Evolutionary conservation across 2,329 filamentous ascomycete species (phyloP), one percentile per base, ranked within the genome.

Genomic region (Colletotrichum echinochloae): DNA sequence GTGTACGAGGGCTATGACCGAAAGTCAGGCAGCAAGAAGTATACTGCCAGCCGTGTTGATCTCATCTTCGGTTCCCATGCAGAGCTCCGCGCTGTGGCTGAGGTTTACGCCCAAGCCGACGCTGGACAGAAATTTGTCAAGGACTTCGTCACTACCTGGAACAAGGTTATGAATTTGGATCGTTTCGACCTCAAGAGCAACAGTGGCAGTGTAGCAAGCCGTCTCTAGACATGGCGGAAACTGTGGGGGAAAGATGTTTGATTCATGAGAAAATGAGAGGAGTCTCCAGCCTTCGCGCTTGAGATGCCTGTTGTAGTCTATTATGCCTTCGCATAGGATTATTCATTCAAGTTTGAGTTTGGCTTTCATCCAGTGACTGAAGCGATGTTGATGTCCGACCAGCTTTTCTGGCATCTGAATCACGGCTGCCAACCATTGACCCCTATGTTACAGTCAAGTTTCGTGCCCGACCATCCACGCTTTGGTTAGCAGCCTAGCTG

Each of bases 81-180:
- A 33, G 92, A 94, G 84, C 83, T 94, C 57, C 90, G 92, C 57
- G 90, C 92, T 41, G 79, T 93, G 41, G 81, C 91, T 5, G 92
- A 94, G 83, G 86, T 93, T 0, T 94, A 94, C 75, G 92, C 83
- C 46, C 85, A 85, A 73, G 76, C 83, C 0, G 91, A 91, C 75
- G 85, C 83, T 12, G 78, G 86, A 67, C 84, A 88, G 68, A 91
- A 90, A 83, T 92, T 94, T 70, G 87, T 89, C 52, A 88, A 87
- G 79, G 92, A 94, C 83, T 94, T 94, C 76, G 85, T 93, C 20
- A 82, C 84, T 9, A 90, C 89, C 3, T 94, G 92, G 92, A 83
- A 84, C 75, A 94, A 94, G 89, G 88, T 94, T 14, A 91, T 91
- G 88, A 91, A 92, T 77, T 78, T 91, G 66, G 92, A 94, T 78